Conservation (phyloP, 2,329 filamentous ascomycete genomes). For the Monilinia vaccinii-corymbosi region DNA sequence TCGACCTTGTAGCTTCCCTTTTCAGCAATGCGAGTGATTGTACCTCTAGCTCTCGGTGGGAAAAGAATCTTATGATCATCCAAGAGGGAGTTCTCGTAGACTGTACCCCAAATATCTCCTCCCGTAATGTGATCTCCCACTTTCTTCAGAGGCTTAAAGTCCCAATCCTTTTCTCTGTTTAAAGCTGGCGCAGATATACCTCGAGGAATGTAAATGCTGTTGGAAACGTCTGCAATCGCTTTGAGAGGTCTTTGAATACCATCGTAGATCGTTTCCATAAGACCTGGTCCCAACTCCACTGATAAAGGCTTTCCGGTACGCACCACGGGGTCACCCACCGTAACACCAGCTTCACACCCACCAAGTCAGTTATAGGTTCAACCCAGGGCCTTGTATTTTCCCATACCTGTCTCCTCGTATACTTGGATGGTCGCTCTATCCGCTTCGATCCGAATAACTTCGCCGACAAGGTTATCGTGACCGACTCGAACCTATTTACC, state of each 20-base stretch:
- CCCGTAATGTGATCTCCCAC: constrained; percentile 95
- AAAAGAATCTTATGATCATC: constrained; percentile 88
- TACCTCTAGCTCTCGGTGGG: constrained; percentile 81
- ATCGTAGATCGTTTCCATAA: constrained; percentile 99
- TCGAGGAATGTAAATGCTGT: constrained; percentile 95
- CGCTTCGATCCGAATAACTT: constrained; percentile 94
- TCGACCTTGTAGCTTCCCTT: constrained; percentile 92
- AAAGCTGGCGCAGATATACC: constrained; percentile 83
- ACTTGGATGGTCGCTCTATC: constrained; percentile 98
- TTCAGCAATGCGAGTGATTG: constrained; percentile 80
- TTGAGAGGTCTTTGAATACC: constrained; percentile 94
- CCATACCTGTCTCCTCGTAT: constrained; percentile 92
- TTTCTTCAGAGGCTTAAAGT: constrained; percentile 85
- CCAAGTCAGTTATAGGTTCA: neutral
- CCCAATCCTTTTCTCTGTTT: constrained; percentile 90
- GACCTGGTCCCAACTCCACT: constrained; percentile 90
- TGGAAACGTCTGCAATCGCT: constrained; percentile 65
- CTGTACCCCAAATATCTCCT: constrained; percentile 89
- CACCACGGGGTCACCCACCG: constrained; percentile 83
- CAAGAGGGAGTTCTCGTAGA: constrained; percentile 93
- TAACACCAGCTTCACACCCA: constrained; percentile 67
- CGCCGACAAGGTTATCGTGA: constrained; percentile 83
- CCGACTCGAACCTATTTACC: constrained; percentile 76
- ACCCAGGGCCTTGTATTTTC: neutral
- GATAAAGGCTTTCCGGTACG: constrained; percentile 93